A percentile compares a stretch with the other conserved stretches of the same genome.
phyloP scores from a whole-genome alignment of 345 rosid species.

The Passiflora organensis region DNA sequence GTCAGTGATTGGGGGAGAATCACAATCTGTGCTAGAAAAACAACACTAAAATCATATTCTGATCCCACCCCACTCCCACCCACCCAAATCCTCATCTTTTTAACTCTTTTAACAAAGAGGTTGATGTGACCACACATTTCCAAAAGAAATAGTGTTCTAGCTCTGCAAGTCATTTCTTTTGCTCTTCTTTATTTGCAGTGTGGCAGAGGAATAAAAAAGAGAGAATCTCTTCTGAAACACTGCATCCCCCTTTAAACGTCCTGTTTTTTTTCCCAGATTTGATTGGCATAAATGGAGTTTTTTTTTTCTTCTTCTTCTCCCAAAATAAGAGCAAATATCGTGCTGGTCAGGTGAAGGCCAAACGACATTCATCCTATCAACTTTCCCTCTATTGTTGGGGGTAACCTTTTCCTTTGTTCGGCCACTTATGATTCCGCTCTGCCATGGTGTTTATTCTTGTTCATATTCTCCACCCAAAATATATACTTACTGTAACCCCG shows the following conservation, averaged over 20 bases:
- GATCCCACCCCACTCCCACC: slow-evolving; percentile 33
- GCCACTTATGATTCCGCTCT: slow-evolving; percentile 21
- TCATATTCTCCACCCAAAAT: slow-evolving; percentile 32
- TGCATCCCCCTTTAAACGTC: slow-evolving; percentile 27
- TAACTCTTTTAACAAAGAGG: slow-evolving; percentile 21
- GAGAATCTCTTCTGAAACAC: slow-evolving; percentile 36
- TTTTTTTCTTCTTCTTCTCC: too few species aligned
- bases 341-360: slow-evolving; percentile 12
- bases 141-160: slow-evolving; percentile 4
- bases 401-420: slow-evolving; percentile 17
- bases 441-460: slow-evolving; percentile 4
- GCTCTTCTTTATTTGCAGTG: slow-evolving; percentile 9
- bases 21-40: too few species aligned
- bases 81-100: slow-evolving; percentile 20
- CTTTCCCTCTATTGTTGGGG: slow-evolving; percentile 9
- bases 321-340: too few species aligned
- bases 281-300: too few species aligned
- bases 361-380: slow-evolving; percentile 31
- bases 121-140: slow-evolving; percentile 42
- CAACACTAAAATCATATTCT: too few species aligned
- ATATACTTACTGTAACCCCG: neutral
- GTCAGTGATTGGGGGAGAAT: too few species aligned
- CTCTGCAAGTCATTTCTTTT: slow-evolving; percentile 7
- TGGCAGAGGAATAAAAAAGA: slow-evolving; percentile 41
- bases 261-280: slow-evolving; percentile 11